Percentiles rank a stretch among this genome's conserved stretches.
phyloP scores from a whole-genome alignment of 257 asterid species.

The Solanum okadae region DNA sequence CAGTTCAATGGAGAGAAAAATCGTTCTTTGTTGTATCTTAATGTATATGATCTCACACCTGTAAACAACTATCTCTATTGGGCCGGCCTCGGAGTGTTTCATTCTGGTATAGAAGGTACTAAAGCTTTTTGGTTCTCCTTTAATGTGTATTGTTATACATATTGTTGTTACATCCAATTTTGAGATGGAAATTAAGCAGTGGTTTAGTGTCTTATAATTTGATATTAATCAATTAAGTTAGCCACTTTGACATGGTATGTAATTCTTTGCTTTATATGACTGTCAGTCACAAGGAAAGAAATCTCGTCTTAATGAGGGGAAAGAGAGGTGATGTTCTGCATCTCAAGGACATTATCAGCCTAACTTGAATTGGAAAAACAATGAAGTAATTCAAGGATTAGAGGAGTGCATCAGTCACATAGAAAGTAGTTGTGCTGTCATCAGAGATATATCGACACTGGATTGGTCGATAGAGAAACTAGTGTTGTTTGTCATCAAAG shows the following conservation, averaged over 20 bases:
- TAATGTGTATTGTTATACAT: neutral
- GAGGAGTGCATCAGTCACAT: neutral
- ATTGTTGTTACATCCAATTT: neutral
- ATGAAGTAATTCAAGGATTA: neutral
- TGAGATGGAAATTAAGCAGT: neutral
- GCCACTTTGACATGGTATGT: neutral
- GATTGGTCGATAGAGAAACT: neutral
- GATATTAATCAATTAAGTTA: neutral
- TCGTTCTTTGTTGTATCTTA: conserved; percentile 48
- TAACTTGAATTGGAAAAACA: neutral
- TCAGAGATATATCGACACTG: neutral
- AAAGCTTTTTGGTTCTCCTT: neutral
- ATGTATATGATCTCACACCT: conserved; percentile 78
- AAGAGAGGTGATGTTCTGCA: neutral
- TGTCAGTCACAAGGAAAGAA: neutral
- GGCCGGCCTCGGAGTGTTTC: conserved; percentile 81
- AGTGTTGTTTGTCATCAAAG: neutral
- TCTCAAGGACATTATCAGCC: neutral
- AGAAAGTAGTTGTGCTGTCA: neutral
- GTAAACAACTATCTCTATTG: conserved; percentile 73
- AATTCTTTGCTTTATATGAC: neutral
- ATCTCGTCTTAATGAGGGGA: neutral
- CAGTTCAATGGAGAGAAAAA: conserved; percentile 34
- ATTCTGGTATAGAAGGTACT: conserved; percentile 88
- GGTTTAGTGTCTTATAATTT: neutral